Evolutionary conservation across 139 green algal genomes (phyloP).

Genomic region (Chlamydomonas urium): DNA sequence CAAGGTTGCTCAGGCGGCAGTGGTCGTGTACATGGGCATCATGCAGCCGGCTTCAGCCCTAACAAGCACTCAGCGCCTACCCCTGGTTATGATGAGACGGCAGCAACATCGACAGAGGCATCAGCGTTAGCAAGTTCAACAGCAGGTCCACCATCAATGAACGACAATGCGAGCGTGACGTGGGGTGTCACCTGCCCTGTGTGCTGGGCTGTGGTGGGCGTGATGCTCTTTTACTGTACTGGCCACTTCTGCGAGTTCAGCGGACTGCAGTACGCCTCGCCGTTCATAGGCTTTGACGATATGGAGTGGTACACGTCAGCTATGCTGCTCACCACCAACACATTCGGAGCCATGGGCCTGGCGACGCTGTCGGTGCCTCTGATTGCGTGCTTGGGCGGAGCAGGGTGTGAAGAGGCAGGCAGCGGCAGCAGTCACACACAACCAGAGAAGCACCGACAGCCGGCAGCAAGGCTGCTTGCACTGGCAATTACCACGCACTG

Average conservation of each 20-base stretch:
- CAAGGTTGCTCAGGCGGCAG: too few species aligned
- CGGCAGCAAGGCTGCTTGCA: neutral
- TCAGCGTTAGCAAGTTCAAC: too few species aligned
- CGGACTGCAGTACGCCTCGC: slow-evolving; percentile 79
- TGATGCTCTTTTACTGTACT: slow-evolving; percentile 68
- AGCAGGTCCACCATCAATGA: too few species aligned
- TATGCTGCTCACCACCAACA: slow-evolving; percentile 76
- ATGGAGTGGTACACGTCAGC: slow-evolving; percentile 49
- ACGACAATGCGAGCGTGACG: too few species aligned
- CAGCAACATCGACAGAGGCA: too few species aligned
- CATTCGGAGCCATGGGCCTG: slow-evolving; percentile 54
- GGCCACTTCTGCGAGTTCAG: slow-evolving; percentile 90
- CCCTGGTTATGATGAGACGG: too few species aligned
- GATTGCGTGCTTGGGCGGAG: neutral
- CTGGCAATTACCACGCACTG: slow-evolving; percentile 5
- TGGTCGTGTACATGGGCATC: too few species aligned
- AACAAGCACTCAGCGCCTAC: too few species aligned
- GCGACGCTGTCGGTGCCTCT: neutral
- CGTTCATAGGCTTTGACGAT: slow-evolving; percentile 79
- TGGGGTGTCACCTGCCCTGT: neutral
- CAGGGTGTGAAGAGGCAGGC: too few species aligned
- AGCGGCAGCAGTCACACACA: too few species aligned
- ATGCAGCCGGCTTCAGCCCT: too few species aligned
- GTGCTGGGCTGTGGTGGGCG: neutral
- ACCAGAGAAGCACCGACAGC: too few species aligned